phyloP scores from a whole-genome alignment of 495 filamentous ascomycete genomes.

The Barbatosphaeria neglecta region DNA sequence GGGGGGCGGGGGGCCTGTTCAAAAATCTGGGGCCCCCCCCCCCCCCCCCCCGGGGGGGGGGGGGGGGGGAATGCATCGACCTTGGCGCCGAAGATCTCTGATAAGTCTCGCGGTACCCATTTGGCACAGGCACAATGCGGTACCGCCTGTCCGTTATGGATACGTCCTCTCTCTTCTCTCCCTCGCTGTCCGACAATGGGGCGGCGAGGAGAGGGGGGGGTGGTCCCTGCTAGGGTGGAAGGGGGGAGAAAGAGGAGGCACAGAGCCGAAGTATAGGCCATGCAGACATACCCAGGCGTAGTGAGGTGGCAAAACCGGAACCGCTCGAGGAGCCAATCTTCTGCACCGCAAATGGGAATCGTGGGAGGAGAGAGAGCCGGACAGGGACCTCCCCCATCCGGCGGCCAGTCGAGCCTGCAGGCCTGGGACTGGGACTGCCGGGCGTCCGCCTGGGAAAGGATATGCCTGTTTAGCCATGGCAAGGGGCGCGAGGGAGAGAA shows the following conservation, averaged over 20 bases:
- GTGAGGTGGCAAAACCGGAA: slow-evolving; percentile 34
- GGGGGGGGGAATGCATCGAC: slow-evolving; percentile 25
- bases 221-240: slow-evolving; percentile 5
- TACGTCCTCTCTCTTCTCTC: slow-evolving; percentile 19
- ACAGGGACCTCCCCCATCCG: slow-evolving; percentile 8
- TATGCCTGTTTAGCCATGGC: slow-evolving; percentile 21
- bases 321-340: slow-evolving; percentile 28
- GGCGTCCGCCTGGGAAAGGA: slow-evolving; percentile 18
- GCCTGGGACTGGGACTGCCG: slow-evolving; percentile 7
- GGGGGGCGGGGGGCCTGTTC: no score
- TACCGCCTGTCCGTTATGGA: slow-evolving; percentile 17
- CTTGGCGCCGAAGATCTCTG: slow-evolving; percentile 34
- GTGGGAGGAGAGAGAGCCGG: slow-evolving; percentile 10
- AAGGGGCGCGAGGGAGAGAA: slow-evolving; percentile 1
- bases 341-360: slow-evolving; percentile 7
- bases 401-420: slow-evolving; percentile 20
- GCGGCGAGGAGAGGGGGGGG: neutral
- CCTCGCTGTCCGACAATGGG: slow-evolving; percentile 25
- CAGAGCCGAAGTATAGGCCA: slow-evolving; percentile 24
- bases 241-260: neutral
- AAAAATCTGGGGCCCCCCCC: slow-evolving; percentile 51
- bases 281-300: slow-evolving; percentile 31
- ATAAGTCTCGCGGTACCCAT: slow-evolving; percentile 28
- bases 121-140: slow-evolving; percentile 27
- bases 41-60: slow-evolving; percentile 23